Evolutionary conservation across 208 protist genomes (phyloP).

Genomic region (Leishmania amazonensis): DNA sequence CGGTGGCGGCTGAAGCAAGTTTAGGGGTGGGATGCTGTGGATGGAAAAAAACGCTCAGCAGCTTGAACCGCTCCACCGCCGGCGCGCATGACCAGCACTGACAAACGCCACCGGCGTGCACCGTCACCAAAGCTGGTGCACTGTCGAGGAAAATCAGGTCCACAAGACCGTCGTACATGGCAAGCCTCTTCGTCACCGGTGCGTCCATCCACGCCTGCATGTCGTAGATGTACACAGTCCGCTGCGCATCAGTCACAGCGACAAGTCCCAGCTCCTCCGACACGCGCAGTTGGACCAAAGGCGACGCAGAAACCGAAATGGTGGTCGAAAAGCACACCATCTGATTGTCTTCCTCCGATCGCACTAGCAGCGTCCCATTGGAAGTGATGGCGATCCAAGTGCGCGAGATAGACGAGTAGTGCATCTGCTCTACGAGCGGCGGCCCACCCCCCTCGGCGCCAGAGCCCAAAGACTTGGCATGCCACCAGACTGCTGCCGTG

Average conservation of each 20-base stretch:
- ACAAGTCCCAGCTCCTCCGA: conserved; percentile 63
- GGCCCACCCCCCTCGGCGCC: background rate
- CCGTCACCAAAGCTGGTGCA: conserved; percentile 46
- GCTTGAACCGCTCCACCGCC: conserved; percentile 37
- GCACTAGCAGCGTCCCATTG: conserved; percentile 48
- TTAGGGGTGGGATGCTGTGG: conserved; percentile 13
- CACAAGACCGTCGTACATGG: conserved; percentile 17
- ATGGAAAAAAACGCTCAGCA: conserved; percentile 34
- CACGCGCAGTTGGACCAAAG: conserved; percentile 43
- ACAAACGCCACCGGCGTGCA: conserved; percentile 45
- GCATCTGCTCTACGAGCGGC: conserved; percentile 45
- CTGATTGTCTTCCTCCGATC: conserved; percentile 38
- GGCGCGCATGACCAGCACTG: conserved; percentile 63
- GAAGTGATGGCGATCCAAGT: conserved; percentile 51
- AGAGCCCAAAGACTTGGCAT: background rate
- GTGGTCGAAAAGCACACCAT: conserved; percentile 14
- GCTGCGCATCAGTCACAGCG: conserved; percentile 46
- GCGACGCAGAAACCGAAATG: conserved; percentile 20
- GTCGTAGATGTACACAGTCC: conserved; percentile 49
- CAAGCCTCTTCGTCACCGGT: conserved; percentile 12
- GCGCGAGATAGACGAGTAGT: conserved; percentile 47
- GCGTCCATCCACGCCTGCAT: conserved; percentile 42
- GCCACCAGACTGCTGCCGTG: conserved; percentile 7
- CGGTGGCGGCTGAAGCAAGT: background rate
- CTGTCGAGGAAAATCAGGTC: conserved; percentile 43